A percentile compares a stretch with the other conserved stretches of the same genome.
Evolutionary conservation across 768 basidiomycete genomes (phyloP).

Genomic region (Hortiboletus flavorubellus): DNA sequence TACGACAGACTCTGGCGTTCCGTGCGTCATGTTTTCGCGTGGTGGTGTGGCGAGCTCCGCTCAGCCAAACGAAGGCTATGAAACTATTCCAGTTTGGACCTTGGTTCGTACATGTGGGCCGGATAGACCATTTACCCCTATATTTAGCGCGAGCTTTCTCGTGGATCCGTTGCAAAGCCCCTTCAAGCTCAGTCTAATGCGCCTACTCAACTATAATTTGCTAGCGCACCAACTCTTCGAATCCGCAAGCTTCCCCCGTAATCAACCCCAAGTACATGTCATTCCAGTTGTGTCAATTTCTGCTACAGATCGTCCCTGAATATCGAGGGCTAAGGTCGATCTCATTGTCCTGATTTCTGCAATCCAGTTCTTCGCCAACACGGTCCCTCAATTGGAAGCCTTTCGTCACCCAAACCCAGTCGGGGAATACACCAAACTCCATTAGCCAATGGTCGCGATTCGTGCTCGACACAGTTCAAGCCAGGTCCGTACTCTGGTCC

Average conservation of each 20-base stretch:
- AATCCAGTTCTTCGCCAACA: not conserved
- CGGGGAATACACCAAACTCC: not conserved
- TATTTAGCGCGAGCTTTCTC: not conserved
- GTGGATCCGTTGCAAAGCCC: not conserved
- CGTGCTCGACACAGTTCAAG: not conserved
- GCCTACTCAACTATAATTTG: not conserved
- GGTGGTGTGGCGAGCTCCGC: not conserved
- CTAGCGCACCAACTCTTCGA: not conserved
- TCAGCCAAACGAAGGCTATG: not conserved
- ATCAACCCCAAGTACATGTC: not conserved
- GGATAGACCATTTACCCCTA: not conserved
- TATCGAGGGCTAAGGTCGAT: not conserved
- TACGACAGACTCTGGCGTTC: not conserved
- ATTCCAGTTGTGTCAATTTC: not conserved
- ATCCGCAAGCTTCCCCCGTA: conserved; percentile 1
- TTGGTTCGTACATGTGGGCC: not conserved
- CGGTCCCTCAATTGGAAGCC: not conserved
- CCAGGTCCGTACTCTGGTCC: not conserved
- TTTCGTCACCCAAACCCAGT: not conserved
- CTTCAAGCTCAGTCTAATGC: not conserved
- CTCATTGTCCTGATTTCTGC: not conserved
- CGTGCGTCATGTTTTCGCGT: not conserved
- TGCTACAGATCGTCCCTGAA: no score
- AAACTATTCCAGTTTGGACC: not conserved
- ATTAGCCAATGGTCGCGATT: not conserved